Conservation (phyloP, 306 rosid genomes). For the Notholithocarpus densiflorus region DNA sequence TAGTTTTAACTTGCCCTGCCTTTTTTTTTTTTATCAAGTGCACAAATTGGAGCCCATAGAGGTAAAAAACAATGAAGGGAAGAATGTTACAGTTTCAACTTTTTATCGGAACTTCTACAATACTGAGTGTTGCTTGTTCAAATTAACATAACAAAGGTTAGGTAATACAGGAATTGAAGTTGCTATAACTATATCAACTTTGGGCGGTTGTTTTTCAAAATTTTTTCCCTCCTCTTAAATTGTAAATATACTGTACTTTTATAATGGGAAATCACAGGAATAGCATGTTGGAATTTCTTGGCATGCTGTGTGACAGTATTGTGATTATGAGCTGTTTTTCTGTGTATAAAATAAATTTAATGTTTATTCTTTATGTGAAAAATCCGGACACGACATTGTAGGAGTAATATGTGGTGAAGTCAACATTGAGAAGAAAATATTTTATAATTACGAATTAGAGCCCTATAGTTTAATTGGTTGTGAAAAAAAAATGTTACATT, state of each 20-base stretch:
- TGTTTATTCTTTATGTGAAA: neutral
- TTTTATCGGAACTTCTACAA: neutral
- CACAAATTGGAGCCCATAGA: conserved; percentile 30
- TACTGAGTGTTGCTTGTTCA: conserved; percentile 20
- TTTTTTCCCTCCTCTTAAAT: neutral
- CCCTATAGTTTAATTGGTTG: too few species aligned
- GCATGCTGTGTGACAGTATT: neutral
- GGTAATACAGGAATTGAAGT: conserved; percentile 25
- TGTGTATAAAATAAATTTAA: neutral
- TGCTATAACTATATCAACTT: conserved; percentile 1
- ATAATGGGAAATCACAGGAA: conserved; percentile 10
- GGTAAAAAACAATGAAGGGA: conserved; percentile 19
- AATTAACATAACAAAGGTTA: conserved; percentile 25
- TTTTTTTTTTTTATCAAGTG: conserved; percentile 21
- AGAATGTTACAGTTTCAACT: conserved; percentile 31
- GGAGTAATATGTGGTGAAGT: neutral
- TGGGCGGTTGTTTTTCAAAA: conserved; percentile 12
- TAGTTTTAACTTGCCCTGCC: conserved; percentile 37
- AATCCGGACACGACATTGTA: neutral
- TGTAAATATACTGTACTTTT: conserved; percentile 42
- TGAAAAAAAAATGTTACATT: too few species aligned
- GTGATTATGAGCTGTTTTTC: neutral
- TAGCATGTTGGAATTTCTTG: conserved; percentile 17
- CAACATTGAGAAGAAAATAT: neutral
- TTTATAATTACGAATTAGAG: neutral